phyloP scores from a whole-genome alignment of 768 basidiomycete genomes.

The Rhodotorula kratochvilovae region DNA sequence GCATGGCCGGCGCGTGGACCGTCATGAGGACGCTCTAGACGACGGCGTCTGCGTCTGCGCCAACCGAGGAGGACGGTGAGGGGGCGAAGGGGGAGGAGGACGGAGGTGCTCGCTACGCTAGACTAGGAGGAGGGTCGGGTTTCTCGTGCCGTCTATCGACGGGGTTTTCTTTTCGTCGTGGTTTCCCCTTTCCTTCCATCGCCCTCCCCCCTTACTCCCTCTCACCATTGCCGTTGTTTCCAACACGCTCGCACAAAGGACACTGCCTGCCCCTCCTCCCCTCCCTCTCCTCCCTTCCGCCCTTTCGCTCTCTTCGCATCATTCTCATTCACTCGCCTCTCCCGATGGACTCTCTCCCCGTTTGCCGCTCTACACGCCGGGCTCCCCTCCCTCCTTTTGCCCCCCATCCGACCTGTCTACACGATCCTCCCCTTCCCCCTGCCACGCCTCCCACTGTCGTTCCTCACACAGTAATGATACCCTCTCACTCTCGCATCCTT shows the following conservation, averaged over 20 bases:
- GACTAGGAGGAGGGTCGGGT: neutral
- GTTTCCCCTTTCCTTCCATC: neutral
- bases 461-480: neutral
- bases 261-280: too few species aligned
- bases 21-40: constrained; percentile 36
- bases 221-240: neutral
- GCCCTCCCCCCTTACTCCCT: neutral
- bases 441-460: neutral
- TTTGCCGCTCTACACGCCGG: neutral
- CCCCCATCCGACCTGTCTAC: neutral
- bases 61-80: neutral
- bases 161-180: neutral
- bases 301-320: neutral
- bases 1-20: constrained; percentile 27
- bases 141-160: neutral
- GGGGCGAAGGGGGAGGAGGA: neutral
- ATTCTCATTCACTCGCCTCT: neutral
- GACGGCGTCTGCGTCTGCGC: neutral
- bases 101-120: neutral
- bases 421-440: neutral
- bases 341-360: neutral
- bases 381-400: neutral
- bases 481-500: neutral
- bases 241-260: neutral
- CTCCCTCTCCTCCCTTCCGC: neutral